These are phyloP conservation scores for Xylaria grammica DNA, from an alignment of 495 filamentous ascomycete species.

Conservation along the genomic window DNA sequence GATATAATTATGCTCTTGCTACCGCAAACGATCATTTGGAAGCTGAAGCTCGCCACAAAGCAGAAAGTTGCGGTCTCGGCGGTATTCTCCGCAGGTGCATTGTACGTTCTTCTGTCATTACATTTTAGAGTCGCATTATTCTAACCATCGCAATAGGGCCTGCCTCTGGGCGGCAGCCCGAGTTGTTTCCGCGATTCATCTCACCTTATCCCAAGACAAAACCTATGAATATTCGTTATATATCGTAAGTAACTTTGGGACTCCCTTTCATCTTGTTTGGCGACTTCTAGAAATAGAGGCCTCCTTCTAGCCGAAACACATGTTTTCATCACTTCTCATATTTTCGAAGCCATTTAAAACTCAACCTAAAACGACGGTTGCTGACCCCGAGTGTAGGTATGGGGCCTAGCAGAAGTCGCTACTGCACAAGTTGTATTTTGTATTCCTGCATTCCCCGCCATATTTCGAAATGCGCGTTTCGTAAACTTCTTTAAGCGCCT, in stretches of 20 bases:
- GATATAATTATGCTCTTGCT: not conserved
- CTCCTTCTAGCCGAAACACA: not conserved
- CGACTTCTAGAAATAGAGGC: not conserved
- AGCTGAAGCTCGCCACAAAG: not conserved
- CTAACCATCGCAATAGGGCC: not conserved
- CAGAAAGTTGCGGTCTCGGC: not conserved
- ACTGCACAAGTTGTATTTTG: not conserved
- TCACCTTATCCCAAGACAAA: not conserved
- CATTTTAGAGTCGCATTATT: not conserved
- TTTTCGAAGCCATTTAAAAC: not conserved
- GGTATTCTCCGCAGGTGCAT: conserved; percentile 3
- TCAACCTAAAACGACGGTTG: not conserved
- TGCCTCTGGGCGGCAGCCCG: conserved; percentile 8
- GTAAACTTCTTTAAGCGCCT: not conserved
- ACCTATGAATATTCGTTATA: not conserved
- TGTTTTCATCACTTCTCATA: not conserved
- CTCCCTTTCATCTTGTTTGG: not conserved
- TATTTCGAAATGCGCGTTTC: not conserved
- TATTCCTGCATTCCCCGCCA: not conserved
- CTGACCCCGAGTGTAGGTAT: not conserved
- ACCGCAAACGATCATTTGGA: conserved; percentile 1
- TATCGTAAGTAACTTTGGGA: not conserved
- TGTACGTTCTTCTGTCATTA: not conserved
- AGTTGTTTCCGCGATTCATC: not conserved
- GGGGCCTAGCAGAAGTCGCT: conserved; percentile 6